These are phyloP conservation scores for Neurospora sp. DNA, from an alignment of 495 filamentous ascomycete genomes.

Conservation along the genomic window DNA sequence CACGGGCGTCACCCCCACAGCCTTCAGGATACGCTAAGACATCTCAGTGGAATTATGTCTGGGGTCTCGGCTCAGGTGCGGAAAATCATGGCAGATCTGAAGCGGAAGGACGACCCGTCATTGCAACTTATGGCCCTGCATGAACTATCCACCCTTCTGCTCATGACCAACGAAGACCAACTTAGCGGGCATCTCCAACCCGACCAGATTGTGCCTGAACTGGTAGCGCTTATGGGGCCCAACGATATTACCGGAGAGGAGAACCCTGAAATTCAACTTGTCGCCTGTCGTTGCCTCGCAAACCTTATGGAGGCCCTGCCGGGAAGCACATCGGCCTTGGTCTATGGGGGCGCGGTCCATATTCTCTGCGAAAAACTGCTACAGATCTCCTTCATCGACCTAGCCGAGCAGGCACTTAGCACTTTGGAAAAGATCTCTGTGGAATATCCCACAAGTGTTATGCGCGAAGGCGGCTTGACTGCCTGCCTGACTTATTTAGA, in stretches of 20 bases:
- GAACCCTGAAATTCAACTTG: constrained; percentile 94
- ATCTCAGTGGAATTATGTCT: constrained; percentile 83
- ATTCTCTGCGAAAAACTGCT: constrained; percentile 87
- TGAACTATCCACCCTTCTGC: constrained; percentile 83
- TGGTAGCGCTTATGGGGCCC: constrained; percentile 86
- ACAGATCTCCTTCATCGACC: constrained; percentile 91
- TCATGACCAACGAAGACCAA: constrained; percentile 94
- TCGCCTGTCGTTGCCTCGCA: constrained; percentile 91
- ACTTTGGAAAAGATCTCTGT: constrained; percentile 96
- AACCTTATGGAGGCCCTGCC: constrained; percentile 97
- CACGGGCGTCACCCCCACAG: constrained; percentile 47
- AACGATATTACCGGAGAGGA: constrained; percentile 74
- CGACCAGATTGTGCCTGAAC: constrained; percentile 89
- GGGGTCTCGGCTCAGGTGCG: constrained; percentile 70
- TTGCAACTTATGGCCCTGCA: constrained; percentile 86
- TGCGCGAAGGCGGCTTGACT: constrained; percentile 88
- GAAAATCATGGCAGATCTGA: constrained; percentile 73
- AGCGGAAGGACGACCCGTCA: constrained; percentile 78
- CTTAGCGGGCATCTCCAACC: constrained; percentile 91
- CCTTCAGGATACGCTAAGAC: constrained; percentile 74
- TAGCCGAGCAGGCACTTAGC: constrained; percentile 93
- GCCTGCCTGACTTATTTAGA: constrained; percentile 92
- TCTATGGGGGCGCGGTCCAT: constrained; percentile 91
- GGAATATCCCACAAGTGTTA: constrained; percentile 92
- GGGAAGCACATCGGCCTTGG: constrained; percentile 84